Base-by-base conservation (phyloP, 1,139 yeast species). In the Hyphopichia fennica region DNA sequence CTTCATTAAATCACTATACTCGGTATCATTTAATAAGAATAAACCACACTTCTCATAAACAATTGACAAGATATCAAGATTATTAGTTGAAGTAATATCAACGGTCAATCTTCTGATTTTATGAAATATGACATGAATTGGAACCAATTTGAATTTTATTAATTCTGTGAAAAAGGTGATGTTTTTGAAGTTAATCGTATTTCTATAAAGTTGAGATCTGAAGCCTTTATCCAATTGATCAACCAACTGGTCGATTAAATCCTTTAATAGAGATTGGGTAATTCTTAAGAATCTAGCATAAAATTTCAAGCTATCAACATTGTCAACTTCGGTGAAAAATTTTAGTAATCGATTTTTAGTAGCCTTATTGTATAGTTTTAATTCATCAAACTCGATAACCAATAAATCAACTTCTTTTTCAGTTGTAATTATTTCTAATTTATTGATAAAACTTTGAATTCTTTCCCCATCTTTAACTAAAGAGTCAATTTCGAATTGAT, bases 1-100 rank as follows among this genome's bases (percentile, higher is more conserved):
- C 27, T 69, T 67, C 81, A 87, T 87, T 34, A 81, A 66, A 5
- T 69, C 75, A 38, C 69, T 68, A 47, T 82, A 84, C 34, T 82
- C 88, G 0, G 81, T 75, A 44, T 82, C 85, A 47, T 80, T 67
- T 38, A 84, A 61, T 42, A 91, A 67, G 48, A 82, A 81, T 44
- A 82, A 71, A 0, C 96, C 96, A 53, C 89, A 77, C 39, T 80
- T 73, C 54, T 90, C 96, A 54, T 88, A 83, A 41, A 89, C 67
- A 9, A 84, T 73, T 8, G 80, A 71, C 40, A 87, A 63, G 11
- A 84, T 76, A 52, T 86, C 95, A 43, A 86, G 73, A 52, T 84
- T 85, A 49, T 78, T 77, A 0, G 78, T 69, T 3, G 63, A 62
- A n/a, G 74, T 66, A 41, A 86, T 61, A 44, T 77, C 74, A 44